phyloP scores from a whole-genome alignment of 306 rosid species.

The Citrullus colocynthis region DNA sequence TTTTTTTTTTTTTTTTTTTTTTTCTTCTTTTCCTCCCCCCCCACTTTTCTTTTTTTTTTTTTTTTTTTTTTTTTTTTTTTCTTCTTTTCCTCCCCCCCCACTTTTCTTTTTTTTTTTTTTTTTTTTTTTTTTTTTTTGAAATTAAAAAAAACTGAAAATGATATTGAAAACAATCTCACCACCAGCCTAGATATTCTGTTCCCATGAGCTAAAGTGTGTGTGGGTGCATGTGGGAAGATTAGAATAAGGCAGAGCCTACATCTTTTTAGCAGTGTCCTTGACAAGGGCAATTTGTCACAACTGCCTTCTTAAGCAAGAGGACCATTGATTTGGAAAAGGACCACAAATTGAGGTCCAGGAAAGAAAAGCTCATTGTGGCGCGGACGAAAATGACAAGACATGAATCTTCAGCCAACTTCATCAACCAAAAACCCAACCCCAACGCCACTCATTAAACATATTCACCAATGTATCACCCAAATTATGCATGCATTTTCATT shows the following conservation, averaged over 20 bases:
- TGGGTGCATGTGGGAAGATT: conserved; percentile 3
- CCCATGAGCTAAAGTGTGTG: neutral
- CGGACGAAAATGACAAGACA: conserved; percentile 33
- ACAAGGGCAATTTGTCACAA: conserved; percentile 7
- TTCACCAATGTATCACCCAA: neutral
- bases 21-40: too few species aligned
- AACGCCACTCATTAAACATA: neutral
- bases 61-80: too few species aligned
- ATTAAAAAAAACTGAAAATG: neutral
- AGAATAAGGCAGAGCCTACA: conserved; percentile 1
- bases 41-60: too few species aligned
- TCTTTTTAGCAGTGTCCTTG: conserved; percentile 1
- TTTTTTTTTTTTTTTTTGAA: too few species aligned
- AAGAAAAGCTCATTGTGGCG: conserved; percentile 15
- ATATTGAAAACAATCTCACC: neutral
- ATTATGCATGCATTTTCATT: neutral
- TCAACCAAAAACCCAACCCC: neutral
- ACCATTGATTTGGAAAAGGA: conserved; percentile 24
- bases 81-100: too few species aligned
- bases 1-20: too few species aligned
- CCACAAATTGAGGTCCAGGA: conserved; percentile 20
- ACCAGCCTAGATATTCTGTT: conserved; percentile 3
- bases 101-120: too few species aligned
- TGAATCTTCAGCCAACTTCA: conserved; percentile 16
- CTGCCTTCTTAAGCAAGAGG: conserved; percentile 14